Evolutionary conservation across 805 yeast species (phyloP).

Genomic region (Kodamaea kakaduensis): DNA sequence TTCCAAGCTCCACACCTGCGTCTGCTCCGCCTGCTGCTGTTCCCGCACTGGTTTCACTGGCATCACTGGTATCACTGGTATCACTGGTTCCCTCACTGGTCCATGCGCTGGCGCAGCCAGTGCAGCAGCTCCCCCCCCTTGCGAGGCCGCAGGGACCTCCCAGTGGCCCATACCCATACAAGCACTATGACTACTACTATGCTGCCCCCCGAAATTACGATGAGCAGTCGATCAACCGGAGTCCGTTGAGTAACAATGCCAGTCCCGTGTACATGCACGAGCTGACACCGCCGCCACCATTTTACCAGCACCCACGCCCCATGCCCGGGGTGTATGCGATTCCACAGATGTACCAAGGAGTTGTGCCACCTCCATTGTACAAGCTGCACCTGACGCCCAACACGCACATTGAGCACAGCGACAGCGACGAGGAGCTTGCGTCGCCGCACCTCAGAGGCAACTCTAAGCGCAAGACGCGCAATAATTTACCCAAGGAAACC

Average conservation of each 20-base stretch:
- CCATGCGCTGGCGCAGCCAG: slow-evolving; percentile 6
- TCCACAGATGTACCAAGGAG: slow-evolving; percentile 7
- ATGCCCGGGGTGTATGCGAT: slow-evolving; percentile 1
- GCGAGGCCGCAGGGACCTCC: slow-evolving; percentile 5
- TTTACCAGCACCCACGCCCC: neutral
- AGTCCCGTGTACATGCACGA: slow-evolving; percentile 11
- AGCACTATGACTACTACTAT: slow-evolving; percentile 14
- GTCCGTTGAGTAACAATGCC: slow-evolving; percentile 9
- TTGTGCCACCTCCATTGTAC: slow-evolving; percentile 4
- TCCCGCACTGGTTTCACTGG: no score
- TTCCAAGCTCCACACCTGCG: neutral
- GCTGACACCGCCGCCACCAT: slow-evolving; percentile 11
- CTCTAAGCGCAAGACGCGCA: slow-evolving; percentile 44
- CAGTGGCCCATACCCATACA: slow-evolving; percentile 2
- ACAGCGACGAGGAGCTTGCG: slow-evolving; percentile 6
- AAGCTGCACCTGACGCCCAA: slow-evolving; percentile 7
- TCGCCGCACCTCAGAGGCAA: slow-evolving; percentile 9
- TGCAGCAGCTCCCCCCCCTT: slow-evolving; percentile 7
- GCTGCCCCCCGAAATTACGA: neutral
- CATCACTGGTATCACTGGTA: no score
- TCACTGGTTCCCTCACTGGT: slow-evolving; percentile 1
- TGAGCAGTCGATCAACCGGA: neutral
- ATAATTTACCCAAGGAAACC: slow-evolving; percentile 75
- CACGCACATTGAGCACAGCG: slow-evolving; percentile 4
- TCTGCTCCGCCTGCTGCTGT: slow-evolving; percentile 1